Evolutionary conservation across 169 alveolate genomes (phyloP).

Genomic region (Eimeria maxima): DNA sequence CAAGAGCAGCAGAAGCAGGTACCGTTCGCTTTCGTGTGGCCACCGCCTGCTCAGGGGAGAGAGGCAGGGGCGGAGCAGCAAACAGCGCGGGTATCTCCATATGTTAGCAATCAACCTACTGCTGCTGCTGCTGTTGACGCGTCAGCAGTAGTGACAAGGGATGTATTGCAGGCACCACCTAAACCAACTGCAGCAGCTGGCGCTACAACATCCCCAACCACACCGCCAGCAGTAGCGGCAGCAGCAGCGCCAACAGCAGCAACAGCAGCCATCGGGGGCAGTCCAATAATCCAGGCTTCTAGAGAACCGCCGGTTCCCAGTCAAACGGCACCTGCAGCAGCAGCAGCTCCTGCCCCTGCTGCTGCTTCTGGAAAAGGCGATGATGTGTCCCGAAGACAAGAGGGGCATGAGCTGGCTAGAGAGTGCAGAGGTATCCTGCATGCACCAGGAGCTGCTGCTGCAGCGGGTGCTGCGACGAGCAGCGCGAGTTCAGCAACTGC

Average conservation of each 20-base stretch:
- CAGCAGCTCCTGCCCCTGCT: neutral
- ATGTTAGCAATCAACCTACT: neutral
- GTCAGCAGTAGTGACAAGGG: constrained; percentile 14
- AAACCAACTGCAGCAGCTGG: neutral
- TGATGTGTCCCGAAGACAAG: neutral
- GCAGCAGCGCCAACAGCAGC: constrained; percentile 19
- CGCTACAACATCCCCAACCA: constrained; percentile 1
- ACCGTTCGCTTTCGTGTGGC: neutral
- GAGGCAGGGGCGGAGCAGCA: too few relatives aligned
- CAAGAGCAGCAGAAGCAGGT: too few relatives aligned
- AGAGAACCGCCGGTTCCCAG: too few relatives aligned
- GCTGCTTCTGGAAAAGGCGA: neutral
- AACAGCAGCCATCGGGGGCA: neutral
- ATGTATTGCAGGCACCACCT: constrained; percentile 2
- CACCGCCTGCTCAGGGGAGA: neutral
- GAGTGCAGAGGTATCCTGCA: neutral
- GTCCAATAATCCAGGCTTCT: neutral
- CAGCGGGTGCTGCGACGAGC: neutral
- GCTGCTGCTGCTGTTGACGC: too few relatives aligned
- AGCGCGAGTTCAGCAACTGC: too few relatives aligned
- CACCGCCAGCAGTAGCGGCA: constrained; percentile 15
- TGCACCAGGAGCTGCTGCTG: neutral
- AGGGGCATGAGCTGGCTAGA: neutral
- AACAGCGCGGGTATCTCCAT: neutral
- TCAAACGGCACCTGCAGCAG: neutral